These are phyloP conservation scores for Eucommia ulmoides DNA, from an alignment of 257 asterid genomes.

Conservation along the genomic window DNA sequence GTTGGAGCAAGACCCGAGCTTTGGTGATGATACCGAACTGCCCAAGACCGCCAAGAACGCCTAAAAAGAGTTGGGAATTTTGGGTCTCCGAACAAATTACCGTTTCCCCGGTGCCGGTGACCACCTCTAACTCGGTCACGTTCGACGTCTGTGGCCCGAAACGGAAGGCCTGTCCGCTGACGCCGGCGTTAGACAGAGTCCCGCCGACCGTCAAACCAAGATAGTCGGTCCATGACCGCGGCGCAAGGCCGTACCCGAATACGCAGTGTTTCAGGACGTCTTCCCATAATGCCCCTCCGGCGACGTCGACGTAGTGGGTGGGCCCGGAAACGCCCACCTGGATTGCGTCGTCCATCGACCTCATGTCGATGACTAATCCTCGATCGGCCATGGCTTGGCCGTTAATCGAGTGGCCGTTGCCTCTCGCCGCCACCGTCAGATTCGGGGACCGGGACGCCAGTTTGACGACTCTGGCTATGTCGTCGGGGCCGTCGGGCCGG, in stretches of 20 bases:
- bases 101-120: slow-evolving; percentile 82
- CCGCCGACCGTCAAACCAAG: slow-evolving; percentile 87
- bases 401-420: slow-evolving; percentile 93
- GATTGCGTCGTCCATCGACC: slow-evolving; percentile 20
- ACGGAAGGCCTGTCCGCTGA: slow-evolving; percentile 73
- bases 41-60: slow-evolving; percentile 90
- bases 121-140: slow-evolving; percentile 86
- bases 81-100: slow-evolving; percentile 36
- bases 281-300: slow-evolving; percentile 91
- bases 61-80: slow-evolving; percentile 53
- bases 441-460: slow-evolving; percentile 34
- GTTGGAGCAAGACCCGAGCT: slow-evolving; percentile 67
- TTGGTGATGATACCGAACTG: slow-evolving; percentile 88
- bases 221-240: slow-evolving; percentile 92
- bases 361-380: slow-evolving; percentile 67
- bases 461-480: slow-evolving; percentile 44
- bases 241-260: slow-evolving; percentile 41
- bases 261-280: slow-evolving; percentile 67
- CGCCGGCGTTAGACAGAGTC: slow-evolving; percentile 88
- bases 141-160: slow-evolving; percentile 78
- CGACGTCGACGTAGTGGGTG: slow-evolving; percentile 43
- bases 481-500: slow-evolving; percentile 34
- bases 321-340: slow-evolving; percentile 19
- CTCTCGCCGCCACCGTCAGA: slow-evolving; percentile 85
- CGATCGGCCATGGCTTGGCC: slow-evolving; percentile 91